Evolutionary conservation across 441 rosid genomes (phyloP).

Genomic region (Flueggea neowawraea): DNA sequence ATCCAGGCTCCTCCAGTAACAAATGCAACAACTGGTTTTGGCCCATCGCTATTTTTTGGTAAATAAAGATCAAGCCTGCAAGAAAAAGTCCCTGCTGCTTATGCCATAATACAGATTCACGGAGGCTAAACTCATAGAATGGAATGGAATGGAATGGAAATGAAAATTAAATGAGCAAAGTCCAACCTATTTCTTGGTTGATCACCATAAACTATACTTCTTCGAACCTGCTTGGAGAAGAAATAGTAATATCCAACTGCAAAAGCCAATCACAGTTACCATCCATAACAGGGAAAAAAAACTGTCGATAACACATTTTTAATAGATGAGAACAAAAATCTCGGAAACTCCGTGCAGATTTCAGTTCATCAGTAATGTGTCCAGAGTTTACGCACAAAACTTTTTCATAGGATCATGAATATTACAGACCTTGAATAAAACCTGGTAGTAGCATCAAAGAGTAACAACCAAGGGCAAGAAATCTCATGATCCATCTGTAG

Average conservation of each 20-base stretch:
- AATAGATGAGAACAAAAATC: slow-evolving; percentile 5
- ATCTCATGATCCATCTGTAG: slow-evolving; percentile 85
- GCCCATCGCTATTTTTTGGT: slow-evolving; percentile 62
- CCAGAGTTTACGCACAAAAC: no score
- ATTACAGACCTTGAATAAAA: slow-evolving; percentile 75
- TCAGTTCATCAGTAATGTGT: neutral
- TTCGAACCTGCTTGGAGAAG: slow-evolving; percentile 68
- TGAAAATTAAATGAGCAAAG: slow-evolving; percentile 8
- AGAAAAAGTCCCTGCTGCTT: slow-evolving; percentile 12
- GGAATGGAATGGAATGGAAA: slow-evolving; percentile 1
- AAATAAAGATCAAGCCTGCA: slow-evolving; percentile 92
- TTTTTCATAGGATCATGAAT: neutral
- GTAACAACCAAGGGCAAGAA: slow-evolving; percentile 93
- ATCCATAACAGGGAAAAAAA: neutral
- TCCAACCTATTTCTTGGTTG: slow-evolving; percentile 89
- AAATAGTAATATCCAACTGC: slow-evolving; percentile 95
- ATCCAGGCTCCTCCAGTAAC: slow-evolving; percentile 54
- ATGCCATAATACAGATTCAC: slow-evolving; percentile 7
- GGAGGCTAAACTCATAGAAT: neutral
- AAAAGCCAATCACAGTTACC: slow-evolving; percentile 22
- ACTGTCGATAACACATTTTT: neutral
- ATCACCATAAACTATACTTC: slow-evolving; percentile 85
- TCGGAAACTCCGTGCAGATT: slow-evolving; percentile 1
- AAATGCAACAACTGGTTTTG: slow-evolving; percentile 91
- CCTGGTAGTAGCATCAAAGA: slow-evolving; percentile 88